Base-by-base conservation (phyloP, 1,284 basidiomycete species). In the Naganishia sp. region DNA sequence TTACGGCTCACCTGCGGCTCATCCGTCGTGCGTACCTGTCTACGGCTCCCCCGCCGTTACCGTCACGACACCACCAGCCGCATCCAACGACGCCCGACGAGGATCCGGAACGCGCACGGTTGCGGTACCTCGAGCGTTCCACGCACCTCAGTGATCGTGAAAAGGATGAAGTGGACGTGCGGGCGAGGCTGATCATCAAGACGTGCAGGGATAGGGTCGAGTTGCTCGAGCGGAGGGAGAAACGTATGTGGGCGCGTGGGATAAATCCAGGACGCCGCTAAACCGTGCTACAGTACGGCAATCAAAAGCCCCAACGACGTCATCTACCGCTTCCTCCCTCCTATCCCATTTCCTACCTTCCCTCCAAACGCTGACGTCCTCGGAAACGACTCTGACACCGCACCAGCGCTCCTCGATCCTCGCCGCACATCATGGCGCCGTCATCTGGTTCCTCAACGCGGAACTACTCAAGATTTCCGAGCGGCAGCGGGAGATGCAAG, bases 81-180 rank as follows among this genome's bases (percentile, higher is more conserved):
- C 44, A 46, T 2, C 45, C 49, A 6, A 13, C 18, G 15, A 72
- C 72, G 7, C 70, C 46, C 56, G n/a, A 61, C 54, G 69, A 57
- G 25, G 64, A 68, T 43, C 61, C 54, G 13, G 63, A 70, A 39
- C 68, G 72, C 68, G 36, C 68, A 71, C 23, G 70, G 69, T 52
- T 70, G 75, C 66, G 64, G 63, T 70, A 74, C 48, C 70, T 80
- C 73, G 75, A 81, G 39, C 77, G 75, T 28, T 75, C 77, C n/a
- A 80, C 80, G 28, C 45, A 55, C 55, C 74, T 85, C 10, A 81
- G 72, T 3, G 84, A 85, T 63, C 75, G 78, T 21, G 84, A 85
- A 70, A 74, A 83, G 57, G 84, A 85, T 70, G 84, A 85, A 76
- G 82, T 85, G 64, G 84, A 85, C 75, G 78, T 83, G 63, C 79